A percentile compares a stretch with the other conserved stretches of the same genome.
These are phyloP conservation scores for Papilionanthe hybrid DNA, from an alignment of 116 monocot species.

Conservation along the genomic window DNA sequence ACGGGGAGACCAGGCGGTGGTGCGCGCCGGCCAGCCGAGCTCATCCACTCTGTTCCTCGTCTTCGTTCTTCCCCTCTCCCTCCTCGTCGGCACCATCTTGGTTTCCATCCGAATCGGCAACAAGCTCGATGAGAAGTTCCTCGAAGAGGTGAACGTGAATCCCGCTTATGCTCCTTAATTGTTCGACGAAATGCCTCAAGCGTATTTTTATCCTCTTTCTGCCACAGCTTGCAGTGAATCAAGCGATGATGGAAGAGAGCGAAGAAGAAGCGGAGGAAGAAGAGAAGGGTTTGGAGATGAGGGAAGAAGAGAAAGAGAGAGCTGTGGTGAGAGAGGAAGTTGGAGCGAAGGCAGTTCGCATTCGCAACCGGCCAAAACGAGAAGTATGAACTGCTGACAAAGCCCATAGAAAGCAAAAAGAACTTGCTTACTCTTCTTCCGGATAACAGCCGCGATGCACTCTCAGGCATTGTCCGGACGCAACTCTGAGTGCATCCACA, in stretches of 20 bases:
- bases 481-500: too few species aligned
- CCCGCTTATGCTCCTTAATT: neutral
- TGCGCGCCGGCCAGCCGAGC: slow-evolving; percentile 57
- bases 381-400: neutral
- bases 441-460: too few species aligned
- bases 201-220: neutral
- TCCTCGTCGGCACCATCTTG: slow-evolving; percentile 66
- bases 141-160: slow-evolving; percentile 51
- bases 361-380: slow-evolving; percentile 28
- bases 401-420: too few species aligned
- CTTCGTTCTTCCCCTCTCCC: slow-evolving; percentile 77
- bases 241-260: slow-evolving; percentile 25
- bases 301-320: neutral
- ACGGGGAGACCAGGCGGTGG: slow-evolving; percentile 23
- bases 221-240: slow-evolving; percentile 24
- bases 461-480: too few species aligned
- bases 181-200: slow-evolving; percentile 9
- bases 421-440: too few species aligned
- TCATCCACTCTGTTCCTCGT: slow-evolving; percentile 45
- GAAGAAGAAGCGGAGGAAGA: slow-evolving; percentile 9
- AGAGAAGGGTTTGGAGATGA: neutral
- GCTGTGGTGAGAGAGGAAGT: slow-evolving; percentile 1
- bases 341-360: slow-evolving; percentile 1
- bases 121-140: slow-evolving; percentile 63
- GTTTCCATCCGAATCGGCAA: slow-evolving; percentile 59